Percentiles rank a stretch among this genome's conserved stretches.
Evolutionary conservation across 129 eudicot genomes (phyloP).

Genomic region (Lactuca saligna): DNA sequence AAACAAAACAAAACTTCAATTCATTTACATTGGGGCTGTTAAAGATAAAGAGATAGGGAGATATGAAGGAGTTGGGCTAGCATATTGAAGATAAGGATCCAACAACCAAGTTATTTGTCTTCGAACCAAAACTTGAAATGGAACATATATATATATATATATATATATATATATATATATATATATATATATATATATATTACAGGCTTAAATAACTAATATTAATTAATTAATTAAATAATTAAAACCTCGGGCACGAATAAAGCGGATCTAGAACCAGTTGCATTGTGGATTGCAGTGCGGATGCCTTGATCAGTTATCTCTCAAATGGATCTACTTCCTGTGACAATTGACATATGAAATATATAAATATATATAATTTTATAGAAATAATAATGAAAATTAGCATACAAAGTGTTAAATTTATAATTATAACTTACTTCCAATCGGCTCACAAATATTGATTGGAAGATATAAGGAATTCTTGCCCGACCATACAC

Average conservation of each 20-base stretch:
- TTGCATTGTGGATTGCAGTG: conserved; percentile 72
- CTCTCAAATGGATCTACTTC: conserved; percentile 68
- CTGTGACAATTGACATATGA: conserved; percentile 25
- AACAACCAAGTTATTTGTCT: conserved; percentile 75
- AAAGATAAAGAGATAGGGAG: too few species aligned
- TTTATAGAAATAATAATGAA: background rate
- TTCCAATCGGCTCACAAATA: conserved; percentile 70
- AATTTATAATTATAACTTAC: conserved; percentile 22
- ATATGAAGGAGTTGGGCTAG: conserved; percentile 14
- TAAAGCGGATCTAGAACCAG: conserved; percentile 67
- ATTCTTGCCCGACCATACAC: conserved; percentile 84
- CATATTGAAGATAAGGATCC: conserved; percentile 89
- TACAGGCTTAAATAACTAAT: background rate
- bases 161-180: too few species aligned
- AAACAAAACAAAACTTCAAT: too few species aligned
- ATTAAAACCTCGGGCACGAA: conserved; percentile 62
- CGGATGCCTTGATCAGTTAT: conserved; percentile 67
- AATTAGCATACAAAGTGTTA: background rate
- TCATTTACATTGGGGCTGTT: too few species aligned
- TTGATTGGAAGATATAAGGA: conserved; percentile 68
- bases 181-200: too few species aligned
- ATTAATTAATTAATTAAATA: background rate
- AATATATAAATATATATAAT: too few species aligned
- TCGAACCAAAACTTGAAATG: conserved; percentile 81
- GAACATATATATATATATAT: conserved; percentile 61